Evolutionary conservation across 2,329 filamentous ascomycete species (phyloP).

Genomic region (Xylariaceae sp.): DNA sequence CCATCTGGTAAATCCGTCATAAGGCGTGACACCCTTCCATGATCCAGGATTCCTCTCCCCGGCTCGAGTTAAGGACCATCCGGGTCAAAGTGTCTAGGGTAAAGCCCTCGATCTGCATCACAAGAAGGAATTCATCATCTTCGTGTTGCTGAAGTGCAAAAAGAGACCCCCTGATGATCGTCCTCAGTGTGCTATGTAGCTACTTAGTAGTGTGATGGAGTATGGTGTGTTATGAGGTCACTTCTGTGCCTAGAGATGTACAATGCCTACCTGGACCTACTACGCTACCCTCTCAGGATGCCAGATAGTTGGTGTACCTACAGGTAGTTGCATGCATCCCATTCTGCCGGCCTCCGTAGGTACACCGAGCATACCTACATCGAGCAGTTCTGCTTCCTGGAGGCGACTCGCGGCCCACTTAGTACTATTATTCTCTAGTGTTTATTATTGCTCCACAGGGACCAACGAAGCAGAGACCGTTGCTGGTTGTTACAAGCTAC

Average conservation of each 20-base stretch:
- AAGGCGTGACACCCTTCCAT: not conserved
- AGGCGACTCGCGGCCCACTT: not conserved
- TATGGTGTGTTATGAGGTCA: not conserved
- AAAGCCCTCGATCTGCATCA: not conserved
- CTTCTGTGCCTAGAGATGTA: not conserved
- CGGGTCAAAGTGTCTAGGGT: not conserved
- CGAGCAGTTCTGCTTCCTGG: not conserved
- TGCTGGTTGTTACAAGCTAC: not conserved
- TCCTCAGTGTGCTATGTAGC: not conserved
- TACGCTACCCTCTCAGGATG: too few relatives aligned
- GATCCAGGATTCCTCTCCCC: not conserved
- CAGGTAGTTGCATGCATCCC: not conserved
- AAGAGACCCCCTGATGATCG: not conserved
- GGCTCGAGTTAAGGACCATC: not conserved
- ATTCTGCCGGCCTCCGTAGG: not conserved
- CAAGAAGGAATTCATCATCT: not conserved
- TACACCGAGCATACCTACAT: not conserved
- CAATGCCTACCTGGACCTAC: not conserved
- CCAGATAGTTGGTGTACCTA: not conserved
- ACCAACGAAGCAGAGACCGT: not conserved
- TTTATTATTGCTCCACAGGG: not conserved
- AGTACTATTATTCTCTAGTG: not conserved
- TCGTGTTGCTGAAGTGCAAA: not conserved
- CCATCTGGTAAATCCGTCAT: not conserved
- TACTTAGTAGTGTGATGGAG: not conserved